Percentiles rank a stretch among this genome's conserved stretches.
These are phyloP conservation scores for Pichia nanzhaoensis DNA, from an alignment of 805 yeast species.

Conservation along the genomic window DNA sequence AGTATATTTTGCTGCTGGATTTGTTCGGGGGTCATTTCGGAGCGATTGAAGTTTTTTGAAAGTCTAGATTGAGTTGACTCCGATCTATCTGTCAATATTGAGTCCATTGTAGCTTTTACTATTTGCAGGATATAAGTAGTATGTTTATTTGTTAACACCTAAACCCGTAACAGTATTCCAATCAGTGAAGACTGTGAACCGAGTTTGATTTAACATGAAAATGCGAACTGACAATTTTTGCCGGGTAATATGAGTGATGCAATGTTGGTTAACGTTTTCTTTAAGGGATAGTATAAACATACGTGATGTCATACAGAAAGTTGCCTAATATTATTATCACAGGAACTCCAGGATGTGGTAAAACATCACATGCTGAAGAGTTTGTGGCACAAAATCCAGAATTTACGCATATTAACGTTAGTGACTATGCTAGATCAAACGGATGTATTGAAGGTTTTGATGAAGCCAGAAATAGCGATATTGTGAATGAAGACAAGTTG, in stretches of 20 bases:
- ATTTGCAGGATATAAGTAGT: not conserved
- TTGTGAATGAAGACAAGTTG: conserved; percentile 88
- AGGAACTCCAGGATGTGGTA: conserved; percentile 94
- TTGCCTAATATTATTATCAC: conserved; percentile 80
- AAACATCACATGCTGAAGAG: conserved; percentile 60
- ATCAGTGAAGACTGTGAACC: not conserved
- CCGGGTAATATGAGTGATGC: conserved; percentile 5
- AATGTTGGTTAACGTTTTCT: no score
- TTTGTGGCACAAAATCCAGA: conserved; percentile 47
- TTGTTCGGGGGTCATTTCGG: conserved; percentile 14
- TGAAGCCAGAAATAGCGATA: conserved; percentile 73
- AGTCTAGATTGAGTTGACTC: conserved; percentile 8
- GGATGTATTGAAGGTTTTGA: conserved; percentile 80
- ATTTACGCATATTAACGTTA: conserved; percentile 54
- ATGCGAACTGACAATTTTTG: not conserved
- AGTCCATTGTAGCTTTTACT: not conserved
- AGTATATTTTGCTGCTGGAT: conserved; percentile 15
- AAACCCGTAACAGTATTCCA: not conserved
- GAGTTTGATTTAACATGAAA: conserved; percentile 1
- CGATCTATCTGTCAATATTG: conserved; percentile 8
- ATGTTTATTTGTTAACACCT: no score
- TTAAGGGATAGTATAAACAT: no score
- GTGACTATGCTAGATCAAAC: conserved; percentile 74
- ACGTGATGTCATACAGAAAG: conserved; percentile 27
- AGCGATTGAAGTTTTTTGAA: conserved; percentile 20